Evolutionary conservation across 768 basidiomycete species (phyloP).

Genomic region (Agrocybe praecox): DNA sequence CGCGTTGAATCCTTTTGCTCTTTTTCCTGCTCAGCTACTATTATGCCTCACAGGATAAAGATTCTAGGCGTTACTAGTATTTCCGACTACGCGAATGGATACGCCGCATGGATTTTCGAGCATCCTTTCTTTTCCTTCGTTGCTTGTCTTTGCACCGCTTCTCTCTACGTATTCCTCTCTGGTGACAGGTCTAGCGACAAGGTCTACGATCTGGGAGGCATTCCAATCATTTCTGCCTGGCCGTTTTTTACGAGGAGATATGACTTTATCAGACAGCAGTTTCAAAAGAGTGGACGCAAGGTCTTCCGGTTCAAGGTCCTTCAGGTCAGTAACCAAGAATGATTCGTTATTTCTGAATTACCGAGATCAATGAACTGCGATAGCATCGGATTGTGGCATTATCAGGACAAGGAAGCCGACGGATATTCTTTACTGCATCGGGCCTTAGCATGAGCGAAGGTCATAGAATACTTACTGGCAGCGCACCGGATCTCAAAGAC

Average conservation of each 20-base stretch:
- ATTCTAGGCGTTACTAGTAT: too few species aligned
- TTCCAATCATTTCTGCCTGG: slow-evolving; percentile 28
- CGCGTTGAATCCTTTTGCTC: too few species aligned
- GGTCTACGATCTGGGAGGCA: slow-evolving; percentile 11
- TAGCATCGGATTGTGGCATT: slow-evolving; percentile 20
- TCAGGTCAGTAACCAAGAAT: slow-evolving; percentile 16
- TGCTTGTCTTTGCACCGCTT: too few species aligned
- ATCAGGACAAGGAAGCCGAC: slow-evolving; percentile 20
- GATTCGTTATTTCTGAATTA: neutral
- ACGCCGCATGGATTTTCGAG: too few species aligned
- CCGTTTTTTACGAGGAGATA: slow-evolving; percentile 28
- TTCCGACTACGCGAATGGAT: too few species aligned
- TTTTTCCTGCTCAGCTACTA: too few species aligned
- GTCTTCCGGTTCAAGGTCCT: slow-evolving; percentile 28
- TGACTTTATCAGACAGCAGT: slow-evolving; percentile 24
- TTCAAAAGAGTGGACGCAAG: slow-evolving; percentile 17
- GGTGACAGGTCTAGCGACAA: too few species aligned
- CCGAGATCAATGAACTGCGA: neutral
- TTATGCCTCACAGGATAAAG: too few species aligned
- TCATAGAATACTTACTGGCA: slow-evolving; percentile 31
- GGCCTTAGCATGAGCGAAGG: slow-evolving; percentile 27
- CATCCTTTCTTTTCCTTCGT: too few species aligned
- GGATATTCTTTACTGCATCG: slow-evolving; percentile 27
- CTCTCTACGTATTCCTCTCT: too few species aligned
- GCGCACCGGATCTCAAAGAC: slow-evolving; percentile 22